Base-by-base conservation (phyloP, 305 asterid genomes). In the Fraxinus ornus region DNA sequence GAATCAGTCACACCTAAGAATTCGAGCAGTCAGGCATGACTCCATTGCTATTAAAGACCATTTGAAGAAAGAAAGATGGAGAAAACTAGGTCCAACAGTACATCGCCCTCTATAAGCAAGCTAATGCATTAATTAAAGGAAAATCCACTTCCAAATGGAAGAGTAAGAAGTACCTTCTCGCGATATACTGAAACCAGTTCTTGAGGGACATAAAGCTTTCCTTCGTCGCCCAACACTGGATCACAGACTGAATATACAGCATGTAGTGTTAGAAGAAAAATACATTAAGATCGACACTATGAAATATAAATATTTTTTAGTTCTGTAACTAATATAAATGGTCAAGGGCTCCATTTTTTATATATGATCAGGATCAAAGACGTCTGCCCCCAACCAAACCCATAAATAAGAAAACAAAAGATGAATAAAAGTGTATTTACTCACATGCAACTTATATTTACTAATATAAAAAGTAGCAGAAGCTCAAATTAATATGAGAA, bases 211-310 rank as follows among this genome's bases (percentile, higher is more conserved):
- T 96, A 96, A 83, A 94, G 95, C 89, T 90, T 96, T 88, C 97
- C 97, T 86, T 94, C 97, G 85, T 96, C 99, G 15, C 99, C 99
- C 90, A 96, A 86, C 80, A 96, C 98, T 60, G 99, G 98, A 89
- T 96, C 99, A 90, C 99, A 94, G 78, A 94, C 99, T 96, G 91
- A 79, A 76, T 79, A 74, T 84, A 62, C 64, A 74, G 70, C 39
- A 75, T 80, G 83, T 75, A 64, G 57, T 22, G 24, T 70, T n/a
- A 62, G 17, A 73, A 77, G 19, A 66, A 71, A 81, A n/a, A 30
- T 76, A 35, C 62, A 49, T 57, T 72, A 81, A 30, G 77, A 68
- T 68, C 37, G 32, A 26, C 36, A 79, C 7, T 36, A 66, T 32
- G 47, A 44, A 49, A 55, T 73, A 30, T 30, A 68, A 68, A 68